phyloP scores from a whole-genome alignment of 2,329 filamentous ascomycete genomes.

The Pseudogymnoascus sp. region DNA sequence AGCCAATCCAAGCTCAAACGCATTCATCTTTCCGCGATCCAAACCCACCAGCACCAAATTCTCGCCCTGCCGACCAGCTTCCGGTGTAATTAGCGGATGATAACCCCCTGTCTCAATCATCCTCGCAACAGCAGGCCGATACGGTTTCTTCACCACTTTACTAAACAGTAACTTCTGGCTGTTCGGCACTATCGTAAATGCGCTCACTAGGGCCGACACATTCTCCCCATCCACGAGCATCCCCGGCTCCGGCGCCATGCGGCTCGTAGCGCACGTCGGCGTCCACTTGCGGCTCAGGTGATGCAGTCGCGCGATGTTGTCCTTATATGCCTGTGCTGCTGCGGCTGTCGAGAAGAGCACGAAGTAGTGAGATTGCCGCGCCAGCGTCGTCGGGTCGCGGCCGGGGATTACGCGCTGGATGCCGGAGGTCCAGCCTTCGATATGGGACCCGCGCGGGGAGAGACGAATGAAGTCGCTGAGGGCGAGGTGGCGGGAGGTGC shows the following conservation, averaged over 20 bases:
- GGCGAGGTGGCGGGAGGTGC: constrained; percentile 49
- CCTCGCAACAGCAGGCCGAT: constrained; percentile 24
- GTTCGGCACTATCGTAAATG: constrained; percentile 43
- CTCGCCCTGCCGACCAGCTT: constrained; percentile 17
- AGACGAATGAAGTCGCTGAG: constrained; percentile 66
- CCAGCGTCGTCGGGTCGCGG: constrained; percentile 54
- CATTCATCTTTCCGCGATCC: constrained; percentile 17
- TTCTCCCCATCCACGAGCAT: constrained; percentile 39
- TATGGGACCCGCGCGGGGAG: constrained; percentile 50
- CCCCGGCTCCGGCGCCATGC: constrained; percentile 32
- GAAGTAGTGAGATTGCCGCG: constrained; percentile 57
- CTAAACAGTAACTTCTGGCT: constrained; percentile 22
- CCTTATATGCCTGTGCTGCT: constrained; percentile 54
- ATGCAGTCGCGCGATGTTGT: constrained; percentile 45
- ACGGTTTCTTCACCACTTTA: constrained; percentile 29
- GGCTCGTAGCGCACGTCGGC: constrained; percentile 27
- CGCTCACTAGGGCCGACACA: constrained; percentile 34
- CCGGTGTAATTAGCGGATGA: constrained; percentile 14
- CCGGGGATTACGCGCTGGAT: constrained; percentile 47
- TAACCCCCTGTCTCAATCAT: constrained; percentile 31
- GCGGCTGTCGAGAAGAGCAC: constrained; percentile 55
- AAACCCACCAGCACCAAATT: constrained; percentile 24
- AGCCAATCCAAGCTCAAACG: constrained; percentile 16
- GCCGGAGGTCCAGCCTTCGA: constrained; percentile 59
- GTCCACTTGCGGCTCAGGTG: constrained; percentile 35